Conservation (phyloP, 441 rosid genomes). For the Pelargonium australe region DNA sequence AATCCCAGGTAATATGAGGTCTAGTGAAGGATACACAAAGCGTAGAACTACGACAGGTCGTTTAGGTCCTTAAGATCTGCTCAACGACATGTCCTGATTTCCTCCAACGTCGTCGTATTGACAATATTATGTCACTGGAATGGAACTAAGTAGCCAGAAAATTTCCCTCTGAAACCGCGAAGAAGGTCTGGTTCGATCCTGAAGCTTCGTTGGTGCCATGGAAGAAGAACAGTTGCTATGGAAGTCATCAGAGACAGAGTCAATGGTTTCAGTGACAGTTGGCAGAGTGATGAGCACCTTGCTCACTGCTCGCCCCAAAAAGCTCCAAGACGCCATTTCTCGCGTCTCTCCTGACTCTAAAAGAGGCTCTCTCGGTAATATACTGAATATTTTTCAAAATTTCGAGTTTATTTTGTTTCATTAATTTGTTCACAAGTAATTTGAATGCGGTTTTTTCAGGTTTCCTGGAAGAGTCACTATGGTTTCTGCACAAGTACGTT, state of each 20-base stretch:
- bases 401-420: neutral
- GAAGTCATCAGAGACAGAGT: constrained; percentile 42
- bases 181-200: constrained; percentile 5
- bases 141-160: neutral
- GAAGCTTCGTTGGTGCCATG: neutral
- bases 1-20: no score
- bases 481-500: constrained; percentile 53
- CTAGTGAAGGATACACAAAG: no score
- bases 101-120: neutral
- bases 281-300: constrained; percentile 59
- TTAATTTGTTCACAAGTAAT: constrained; percentile 6
- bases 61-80: no score
- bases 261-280: constrained; percentile 52
- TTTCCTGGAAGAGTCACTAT: constrained; percentile 65
- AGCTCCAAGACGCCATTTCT: constrained; percentile 52
- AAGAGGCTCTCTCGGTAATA: constrained; percentile 42
- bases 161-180: constrained; percentile 2
- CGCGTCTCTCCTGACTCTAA: constrained; percentile 39
- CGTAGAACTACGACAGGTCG: no score
- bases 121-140: neutral
- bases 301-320: constrained; percentile 63
- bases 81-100: no score
- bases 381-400: neutral
- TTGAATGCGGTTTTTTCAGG: constrained; percentile 26
- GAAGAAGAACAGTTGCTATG: constrained; percentile 32